Conservation (phyloP, 768 basidiomycete genomes). For the Termitomyces sp. region DNA sequence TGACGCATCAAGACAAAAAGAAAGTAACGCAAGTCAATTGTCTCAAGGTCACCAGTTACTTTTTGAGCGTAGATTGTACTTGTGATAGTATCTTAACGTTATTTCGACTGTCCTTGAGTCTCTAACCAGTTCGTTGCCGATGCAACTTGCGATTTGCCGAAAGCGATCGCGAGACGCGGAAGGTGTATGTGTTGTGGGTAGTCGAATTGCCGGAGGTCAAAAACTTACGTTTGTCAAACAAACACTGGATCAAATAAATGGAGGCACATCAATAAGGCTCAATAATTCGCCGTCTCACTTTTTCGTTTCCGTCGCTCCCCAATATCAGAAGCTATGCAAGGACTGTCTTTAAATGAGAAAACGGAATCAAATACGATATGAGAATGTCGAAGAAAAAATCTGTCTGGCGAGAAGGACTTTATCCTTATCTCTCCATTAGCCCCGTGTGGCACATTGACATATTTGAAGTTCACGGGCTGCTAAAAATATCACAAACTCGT, state of each 20-base stretch:
- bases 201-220: too few species aligned
- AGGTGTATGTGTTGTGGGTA: background rate
- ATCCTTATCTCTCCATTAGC: too few species aligned
- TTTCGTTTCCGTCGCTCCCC: background rate
- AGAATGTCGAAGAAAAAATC: background rate
- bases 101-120: background rate
- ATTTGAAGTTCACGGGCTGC: too few species aligned
- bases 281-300: background rate
- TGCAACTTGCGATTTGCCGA: background rate
- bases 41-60: background rate
- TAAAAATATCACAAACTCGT: too few species aligned
- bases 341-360: background rate
- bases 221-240: slow-evolving; percentile 4
- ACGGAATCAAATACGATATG: background rate
- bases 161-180: background rate
- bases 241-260: background rate
- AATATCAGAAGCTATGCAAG: background rate
- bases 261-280: background rate
- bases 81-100: background rate
- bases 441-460: too few species aligned
- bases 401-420: background rate
- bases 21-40: background rate
- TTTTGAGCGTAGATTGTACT: background rate
- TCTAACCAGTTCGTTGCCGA: background rate
- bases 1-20: background rate